Evolutionary conservation across 176 grass and related monocot species (phyloP).

Genomic region (Cocos nucifera): DNA sequence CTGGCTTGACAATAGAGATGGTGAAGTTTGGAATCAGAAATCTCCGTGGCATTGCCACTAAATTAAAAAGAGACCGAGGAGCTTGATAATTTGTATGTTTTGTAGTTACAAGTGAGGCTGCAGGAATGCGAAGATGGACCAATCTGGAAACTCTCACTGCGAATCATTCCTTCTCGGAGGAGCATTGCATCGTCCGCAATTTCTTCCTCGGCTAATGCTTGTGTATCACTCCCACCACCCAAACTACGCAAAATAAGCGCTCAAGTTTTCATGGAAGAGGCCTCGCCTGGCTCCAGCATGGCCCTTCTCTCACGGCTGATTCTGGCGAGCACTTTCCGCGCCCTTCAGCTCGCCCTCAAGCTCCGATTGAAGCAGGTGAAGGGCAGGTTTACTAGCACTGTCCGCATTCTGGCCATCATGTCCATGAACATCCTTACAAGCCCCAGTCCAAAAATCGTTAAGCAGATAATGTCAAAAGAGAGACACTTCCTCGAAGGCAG

Average conservation of each 20-base stretch:
- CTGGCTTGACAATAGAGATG: no score
- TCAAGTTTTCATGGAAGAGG: slow-evolving; percentile 18
- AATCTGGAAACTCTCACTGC: no score
- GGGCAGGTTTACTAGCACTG: slow-evolving; percentile 32
- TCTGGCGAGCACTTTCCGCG: slow-evolving; percentile 1
- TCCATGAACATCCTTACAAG: slow-evolving; percentile 22
- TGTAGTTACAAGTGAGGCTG: no score
- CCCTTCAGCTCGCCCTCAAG: neutral
- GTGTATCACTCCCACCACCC: neutral
- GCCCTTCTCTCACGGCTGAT: slow-evolving; percentile 21
- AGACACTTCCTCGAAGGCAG: slow-evolving; percentile 33
- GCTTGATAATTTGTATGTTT: no score
- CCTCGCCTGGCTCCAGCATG: slow-evolving; percentile 4
- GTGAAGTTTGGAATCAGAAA: no score
- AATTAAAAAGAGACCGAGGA: no score
- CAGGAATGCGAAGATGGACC: no score
- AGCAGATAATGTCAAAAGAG: slow-evolving; percentile 45
- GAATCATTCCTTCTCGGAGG: no score
- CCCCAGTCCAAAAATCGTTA: slow-evolving; percentile 25
- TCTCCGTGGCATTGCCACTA: no score
- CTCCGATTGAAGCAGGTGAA: slow-evolving; percentile 30
- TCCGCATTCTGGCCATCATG: slow-evolving; percentile 34
- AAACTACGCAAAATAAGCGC: slow-evolving; percentile 27
- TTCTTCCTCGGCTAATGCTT: slow-evolving; percentile 21
- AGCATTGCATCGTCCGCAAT: no score